Base-by-base conservation (phyloP, 2,329 filamentous ascomycete species). In the Exophiala xenobiotica region DNA sequence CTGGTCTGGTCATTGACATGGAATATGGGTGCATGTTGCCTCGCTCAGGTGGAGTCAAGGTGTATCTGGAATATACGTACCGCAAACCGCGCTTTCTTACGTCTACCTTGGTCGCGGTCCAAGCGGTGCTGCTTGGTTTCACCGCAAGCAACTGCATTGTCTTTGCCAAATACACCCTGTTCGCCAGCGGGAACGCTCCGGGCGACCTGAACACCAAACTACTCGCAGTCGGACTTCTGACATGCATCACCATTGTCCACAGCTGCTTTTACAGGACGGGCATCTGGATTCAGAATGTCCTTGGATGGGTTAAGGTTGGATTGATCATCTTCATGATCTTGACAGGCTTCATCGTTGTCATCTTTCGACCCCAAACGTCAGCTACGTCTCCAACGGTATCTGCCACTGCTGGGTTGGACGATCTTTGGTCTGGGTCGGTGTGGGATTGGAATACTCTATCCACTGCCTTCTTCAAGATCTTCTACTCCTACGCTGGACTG, bases 11-110 rank as follows among this genome's bases (percentile, higher is more conserved):
- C 2, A 75, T 88, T 0, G 78, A 77, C 5, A 74, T 88, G 43
- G 86, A 89, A 62, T 86, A 81, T 60, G 85, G 85, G 0, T 84
- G 78, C 61, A 87, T 87, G 83, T 70, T 88, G 11, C 86, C 86
- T 12, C 75, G 83, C 0, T 85, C 81, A 0, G 85, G 85, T 5
- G 85, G 84, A 19, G 74, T 80, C 20, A 88, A 88, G 67, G 82
- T 87, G 5, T 88, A 87, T 62, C 76, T 88, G 38, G 85, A 88
- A 65, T 85, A 83, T 64, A 82, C 82, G 0, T 88, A 85, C 64
- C 77, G 78, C 1, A 72, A 73, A 24, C 85, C 85, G 1, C 75
- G 77, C 4, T 83, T 86, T 54, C 73, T 88, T 2, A 81, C 82
- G 0, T 83, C 83, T 2, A 83, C 80, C 0, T 64, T 88, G 12